phyloP scores from a whole-genome alignment of 345 rosid genomes.

The Euphorbia pulcherrima region DNA sequence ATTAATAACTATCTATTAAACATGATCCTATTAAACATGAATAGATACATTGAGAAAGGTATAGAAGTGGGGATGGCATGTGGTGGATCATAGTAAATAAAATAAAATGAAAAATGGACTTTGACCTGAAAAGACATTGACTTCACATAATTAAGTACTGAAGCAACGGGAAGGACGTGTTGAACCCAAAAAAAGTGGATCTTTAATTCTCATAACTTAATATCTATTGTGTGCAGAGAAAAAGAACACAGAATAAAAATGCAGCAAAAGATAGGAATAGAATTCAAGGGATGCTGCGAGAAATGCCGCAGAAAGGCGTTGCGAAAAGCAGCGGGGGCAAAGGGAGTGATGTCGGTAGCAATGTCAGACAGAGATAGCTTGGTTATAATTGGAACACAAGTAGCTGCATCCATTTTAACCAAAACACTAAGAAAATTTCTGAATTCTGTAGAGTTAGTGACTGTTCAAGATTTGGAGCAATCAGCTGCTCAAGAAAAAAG shows the following conservation, averaged over 20 bases:
- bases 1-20: too few species aligned
- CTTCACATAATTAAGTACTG: not conserved
- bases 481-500: not conserved
- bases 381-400: constrained; percentile 24
- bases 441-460: constrained; percentile 28
- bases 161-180: not conserved
- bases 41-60: too few species aligned
- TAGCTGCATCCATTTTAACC: constrained; percentile 39
- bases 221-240: not conserved
- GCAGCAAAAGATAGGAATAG: constrained; percentile 43
- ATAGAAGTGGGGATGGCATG: too few species aligned
- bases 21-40: too few species aligned
- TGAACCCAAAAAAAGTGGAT: not conserved
- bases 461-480: constrained; percentile 29
- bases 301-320: constrained; percentile 38
- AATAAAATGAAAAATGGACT: too few species aligned
- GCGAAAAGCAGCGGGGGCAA: constrained; percentile 30
- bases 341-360: constrained; percentile 40
- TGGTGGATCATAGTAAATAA: too few species aligned
- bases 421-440: constrained; percentile 32
- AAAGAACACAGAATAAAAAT: not conserved
- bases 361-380: constrained; percentile 32
- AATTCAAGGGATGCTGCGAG: constrained; percentile 24
- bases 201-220: not conserved
- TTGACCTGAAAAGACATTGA: not conserved